These are phyloP conservation scores for Prinsepia uniflora DNA, from an alignment of 306 rosid species.

Conservation along the genomic window DNA sequence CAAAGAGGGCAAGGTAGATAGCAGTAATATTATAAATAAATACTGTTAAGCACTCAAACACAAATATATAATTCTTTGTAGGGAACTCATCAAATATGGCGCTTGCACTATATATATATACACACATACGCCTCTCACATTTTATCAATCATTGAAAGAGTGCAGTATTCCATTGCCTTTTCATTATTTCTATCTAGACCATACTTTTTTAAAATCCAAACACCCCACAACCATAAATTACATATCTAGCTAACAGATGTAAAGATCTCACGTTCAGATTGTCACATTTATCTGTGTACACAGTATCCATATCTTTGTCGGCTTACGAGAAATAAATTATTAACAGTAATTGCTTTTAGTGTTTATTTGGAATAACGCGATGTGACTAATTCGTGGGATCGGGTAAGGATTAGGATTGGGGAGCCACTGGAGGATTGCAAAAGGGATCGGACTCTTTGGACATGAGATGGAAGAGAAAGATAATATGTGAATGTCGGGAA, in stretches of 20 bases:
- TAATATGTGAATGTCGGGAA: too few species aligned
- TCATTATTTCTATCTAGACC: not conserved
- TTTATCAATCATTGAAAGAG: not conserved
- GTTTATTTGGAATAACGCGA: not conserved
- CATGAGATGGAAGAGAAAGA: too few species aligned
- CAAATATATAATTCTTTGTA: not conserved
- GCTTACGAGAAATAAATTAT: not conserved
- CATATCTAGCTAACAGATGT: not conserved
- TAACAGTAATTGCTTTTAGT: not conserved
- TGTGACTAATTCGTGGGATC: not conserved
- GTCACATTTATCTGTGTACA: not conserved
- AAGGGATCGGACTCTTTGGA: too few species aligned
- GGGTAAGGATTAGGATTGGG: too few species aligned
- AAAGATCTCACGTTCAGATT: not conserved
- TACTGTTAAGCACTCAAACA: not conserved
- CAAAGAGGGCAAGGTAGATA: not conserved
- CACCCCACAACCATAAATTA: not conserved
- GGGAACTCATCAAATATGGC: not conserved
- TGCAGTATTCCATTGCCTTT: not conserved
- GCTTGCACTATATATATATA: not conserved
- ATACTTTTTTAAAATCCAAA: not conserved
- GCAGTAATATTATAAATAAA: constrained; percentile 1
- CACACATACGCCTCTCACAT: not conserved
- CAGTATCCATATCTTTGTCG: not conserved
- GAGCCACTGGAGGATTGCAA: too few species aligned